Conservation (phyloP, 2,329 filamentous ascomycete genomes). For the Cladophialophora chaetospira region DNA sequence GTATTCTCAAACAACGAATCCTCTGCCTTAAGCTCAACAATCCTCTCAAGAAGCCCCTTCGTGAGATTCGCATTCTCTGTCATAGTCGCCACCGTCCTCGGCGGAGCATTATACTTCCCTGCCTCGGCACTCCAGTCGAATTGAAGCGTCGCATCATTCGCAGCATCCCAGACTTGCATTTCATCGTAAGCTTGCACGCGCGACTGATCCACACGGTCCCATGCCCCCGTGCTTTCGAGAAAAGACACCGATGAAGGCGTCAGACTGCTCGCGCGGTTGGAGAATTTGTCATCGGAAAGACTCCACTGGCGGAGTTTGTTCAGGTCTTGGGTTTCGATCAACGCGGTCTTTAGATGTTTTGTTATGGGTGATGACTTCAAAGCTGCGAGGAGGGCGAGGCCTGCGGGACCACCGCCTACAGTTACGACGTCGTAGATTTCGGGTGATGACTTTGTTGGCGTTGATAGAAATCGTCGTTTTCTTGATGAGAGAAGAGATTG, state of each 20-base stretch:
- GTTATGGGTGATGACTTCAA: slow-evolving; percentile 75
- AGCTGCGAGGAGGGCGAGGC: slow-evolving; percentile 77
- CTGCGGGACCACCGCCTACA: slow-evolving; percentile 85
- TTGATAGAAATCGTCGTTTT: slow-evolving; percentile 22
- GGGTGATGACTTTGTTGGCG: slow-evolving; percentile 4
- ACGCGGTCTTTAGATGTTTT: slow-evolving; percentile 75
- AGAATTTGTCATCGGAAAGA: slow-evolving; percentile 70
- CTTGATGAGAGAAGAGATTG: slow-evolving; percentile 7
- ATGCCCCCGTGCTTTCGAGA: slow-evolving; percentile 79
- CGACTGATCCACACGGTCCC: slow-evolving; percentile 70
- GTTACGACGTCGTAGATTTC: slow-evolving; percentile 93
- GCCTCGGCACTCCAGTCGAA: slow-evolving; percentile 71
- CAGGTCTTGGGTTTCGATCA: slow-evolving; percentile 88
- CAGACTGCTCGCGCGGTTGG: slow-evolving; percentile 93
- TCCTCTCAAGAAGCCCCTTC: slow-evolving; percentile 70
- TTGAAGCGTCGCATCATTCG: slow-evolving; percentile 81
- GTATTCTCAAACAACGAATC: slow-evolving; percentile 74
- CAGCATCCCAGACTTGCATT: slow-evolving; percentile 98
- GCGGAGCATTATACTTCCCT: slow-evolving; percentile 36
- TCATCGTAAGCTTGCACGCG: slow-evolving; percentile 87
- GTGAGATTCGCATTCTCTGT: slow-evolving; percentile 91
- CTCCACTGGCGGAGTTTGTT: slow-evolving; percentile 67
- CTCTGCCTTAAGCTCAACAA: slow-evolving; percentile 60
- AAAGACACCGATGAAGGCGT: slow-evolving; percentile 86
- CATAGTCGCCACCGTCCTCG: slow-evolving; percentile 85